Evolutionary conservation across 768 basidiomycete species (phyloP).

Genomic region (Russula sp.): DNA sequence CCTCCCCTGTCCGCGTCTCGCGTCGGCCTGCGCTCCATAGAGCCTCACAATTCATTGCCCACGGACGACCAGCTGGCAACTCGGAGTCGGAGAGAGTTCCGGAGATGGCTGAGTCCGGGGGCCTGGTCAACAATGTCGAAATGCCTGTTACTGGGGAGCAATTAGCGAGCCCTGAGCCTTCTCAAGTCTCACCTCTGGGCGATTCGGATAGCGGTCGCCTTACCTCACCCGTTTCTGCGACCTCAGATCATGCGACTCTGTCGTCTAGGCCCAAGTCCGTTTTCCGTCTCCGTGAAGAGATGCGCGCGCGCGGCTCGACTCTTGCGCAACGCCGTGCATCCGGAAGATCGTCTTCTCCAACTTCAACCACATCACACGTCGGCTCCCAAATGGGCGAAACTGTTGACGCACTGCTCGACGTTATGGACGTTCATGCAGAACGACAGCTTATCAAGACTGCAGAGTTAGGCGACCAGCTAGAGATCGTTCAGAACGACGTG

Average conservation of each 20-base stretch:
- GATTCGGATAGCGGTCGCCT: conserved; percentile 7
- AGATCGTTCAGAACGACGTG: conserved; percentile 24
- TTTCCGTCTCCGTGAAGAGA: conserved; percentile 30
- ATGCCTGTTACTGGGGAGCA: not conserved
- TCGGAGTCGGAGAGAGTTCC: not conserved
- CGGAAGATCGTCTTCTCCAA: not conserved
- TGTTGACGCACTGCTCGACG: conserved; percentile 21
- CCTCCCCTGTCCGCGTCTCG: not conserved
- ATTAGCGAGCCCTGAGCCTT: not conserved
- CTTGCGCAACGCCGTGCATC: not conserved
- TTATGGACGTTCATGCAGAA: conserved; percentile 29
- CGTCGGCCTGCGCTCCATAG: not conserved
- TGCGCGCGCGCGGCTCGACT: conserved; percentile 16
- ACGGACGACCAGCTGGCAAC: not conserved
- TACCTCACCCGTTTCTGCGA: conserved; percentile 23
- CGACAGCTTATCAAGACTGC: conserved; percentile 28
- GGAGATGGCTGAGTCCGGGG: not conserved
- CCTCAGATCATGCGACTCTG: conserved; percentile 9
- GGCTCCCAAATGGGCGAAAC: conserved; percentile 18
- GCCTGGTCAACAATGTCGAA: not conserved
- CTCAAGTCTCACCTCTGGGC: conserved; percentile 1
- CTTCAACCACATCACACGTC: conserved; percentile 9
- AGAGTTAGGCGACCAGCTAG: conserved; percentile 16
- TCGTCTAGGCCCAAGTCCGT: conserved; percentile 27
- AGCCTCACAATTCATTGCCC: not conserved